Base-by-base conservation (phyloP, 768 basidiomycete species). In the Mycena filopes region DNA sequence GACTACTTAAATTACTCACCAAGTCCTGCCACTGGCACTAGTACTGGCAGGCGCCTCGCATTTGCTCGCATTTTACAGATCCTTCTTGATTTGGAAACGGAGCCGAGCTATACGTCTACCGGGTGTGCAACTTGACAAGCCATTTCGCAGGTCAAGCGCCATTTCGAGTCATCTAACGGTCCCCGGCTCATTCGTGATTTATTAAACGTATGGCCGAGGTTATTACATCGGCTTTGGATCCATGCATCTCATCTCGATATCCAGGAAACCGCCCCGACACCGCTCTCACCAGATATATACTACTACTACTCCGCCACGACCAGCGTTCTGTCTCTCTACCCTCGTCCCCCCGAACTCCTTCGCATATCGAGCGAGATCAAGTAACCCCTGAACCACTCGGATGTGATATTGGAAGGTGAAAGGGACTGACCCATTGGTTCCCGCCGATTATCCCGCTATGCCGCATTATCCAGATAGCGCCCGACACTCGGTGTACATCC, bases 191-290 rank as follows among this genome's bases (percentile, higher is more conserved):
- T 55, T 11, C n/a, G 18, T 6, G 29, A 48, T n/a, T 42, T 63
- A 40, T n/a, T 33, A 10, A 29, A 28, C 12, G 60, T 51, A 23
- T 61, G 54, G 54, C 61, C 61, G 11, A 46, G 31, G 21, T 12
- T 63, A 6, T 63, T 55, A 20, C 7, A 55, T 20, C 55, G 61
- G 61, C 20, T 63, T 2, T 63, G 61, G 61, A 40, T 2, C 12
- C 53, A 15, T n/a, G 21, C 40, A 5, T 49, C 25, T 15, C 36
- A 6, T 29, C 61, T 63, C 7, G 40, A 47, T 25, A 18, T 63
- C 23, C 54, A 53, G 25, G 33, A n/a, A 1, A 26, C n/a, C 9
- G 11, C 6, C 33, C 38, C 13, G 36, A 20, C 28, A 16, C 16
- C 20, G 16, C 43, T 8, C 10, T 18, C 8, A 26, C 25, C 13